Evolutionary conservation across 108 stramenopile species (phyloP).

Genomic region (Aurantiochytrium sp.): DNA sequence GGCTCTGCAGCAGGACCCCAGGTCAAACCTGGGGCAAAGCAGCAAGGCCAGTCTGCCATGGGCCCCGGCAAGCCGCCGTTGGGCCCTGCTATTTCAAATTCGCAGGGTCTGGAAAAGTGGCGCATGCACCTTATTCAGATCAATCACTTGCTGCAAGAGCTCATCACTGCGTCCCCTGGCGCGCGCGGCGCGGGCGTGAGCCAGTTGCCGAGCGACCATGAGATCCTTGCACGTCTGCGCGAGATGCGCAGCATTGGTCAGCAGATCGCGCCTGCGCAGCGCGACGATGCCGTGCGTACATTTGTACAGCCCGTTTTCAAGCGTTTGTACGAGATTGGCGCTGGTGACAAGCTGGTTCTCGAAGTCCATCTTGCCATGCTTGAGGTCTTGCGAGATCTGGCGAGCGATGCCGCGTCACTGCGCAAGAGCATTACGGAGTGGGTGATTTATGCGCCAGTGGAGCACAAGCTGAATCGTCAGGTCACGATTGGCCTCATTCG

Average conservation of each 20-base stretch:
- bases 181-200: slow-evolving; percentile 70
- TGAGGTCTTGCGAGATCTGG: slow-evolving; percentile 60
- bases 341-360: slow-evolving; percentile 71
- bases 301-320: slow-evolving; percentile 93
- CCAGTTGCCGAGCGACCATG: slow-evolving; percentile 82
- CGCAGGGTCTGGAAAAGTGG: slow-evolving; percentile 6
- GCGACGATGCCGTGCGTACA: slow-evolving; percentile 74
- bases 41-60: slow-evolving; percentile 1
- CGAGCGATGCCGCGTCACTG: slow-evolving; percentile 66
- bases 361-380: slow-evolving; percentile 76
- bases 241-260: slow-evolving; percentile 65
- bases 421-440: slow-evolving; percentile 77
- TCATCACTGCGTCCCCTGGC: slow-evolving; percentile 37
- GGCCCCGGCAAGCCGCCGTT: not conserved
- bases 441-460: slow-evolving; percentile 79
- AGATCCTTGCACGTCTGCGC: slow-evolving; percentile 71
- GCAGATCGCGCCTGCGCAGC: slow-evolving; percentile 45
- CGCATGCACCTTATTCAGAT: not conserved
- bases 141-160: not conserved
- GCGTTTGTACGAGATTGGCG: slow-evolving; percentile 79
- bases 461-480: slow-evolving; percentile 78
- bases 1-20: slow-evolving; percentile 32
- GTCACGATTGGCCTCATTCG: slow-evolving; percentile 77
- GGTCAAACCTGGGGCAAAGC: not conserved
- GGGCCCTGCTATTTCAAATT: not conserved